phyloP scores from a whole-genome alignment of 2,329 filamentous ascomycete species.

The Zymoseptoria passerinii region DNA sequence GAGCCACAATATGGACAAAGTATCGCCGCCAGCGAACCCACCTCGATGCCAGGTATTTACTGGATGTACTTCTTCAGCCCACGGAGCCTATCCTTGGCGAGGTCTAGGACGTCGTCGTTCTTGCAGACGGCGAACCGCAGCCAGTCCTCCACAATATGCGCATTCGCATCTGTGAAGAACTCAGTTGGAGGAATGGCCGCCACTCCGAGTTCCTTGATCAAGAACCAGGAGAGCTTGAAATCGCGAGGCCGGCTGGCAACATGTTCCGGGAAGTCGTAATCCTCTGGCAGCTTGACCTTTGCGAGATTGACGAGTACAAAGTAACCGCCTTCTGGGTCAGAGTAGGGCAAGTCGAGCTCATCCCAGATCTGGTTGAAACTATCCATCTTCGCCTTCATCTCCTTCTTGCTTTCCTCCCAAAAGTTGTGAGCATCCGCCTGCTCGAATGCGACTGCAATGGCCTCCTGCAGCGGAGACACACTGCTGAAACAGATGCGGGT shows the following conservation, averaged over 20 bases:
- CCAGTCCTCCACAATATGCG: constrained; percentile 83
- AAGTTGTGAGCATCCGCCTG: constrained; percentile 76
- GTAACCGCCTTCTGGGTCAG: constrained; percentile 91
- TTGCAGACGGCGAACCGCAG: constrained; percentile 95
- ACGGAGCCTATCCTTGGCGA: constrained; percentile 42
- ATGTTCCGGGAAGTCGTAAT: constrained; percentile 83
- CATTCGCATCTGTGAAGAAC: constrained; percentile 83
- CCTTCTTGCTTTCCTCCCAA: constrained; percentile 72
- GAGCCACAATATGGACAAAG: background rate
- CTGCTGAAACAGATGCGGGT: constrained; percentile 94
- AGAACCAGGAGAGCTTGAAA: constrained; percentile 92
- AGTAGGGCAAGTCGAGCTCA: constrained; percentile 53
- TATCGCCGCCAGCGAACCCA: too few relatives aligned
- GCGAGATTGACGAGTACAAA: constrained; percentile 92
- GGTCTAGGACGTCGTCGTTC: constrained; percentile 64
- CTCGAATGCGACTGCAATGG: constrained; percentile 87
- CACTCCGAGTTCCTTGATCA: constrained; percentile 92
- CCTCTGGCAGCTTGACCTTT: constrained; percentile 72
- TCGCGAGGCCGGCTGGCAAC: constrained; percentile 80
- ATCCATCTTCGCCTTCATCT: constrained; percentile 86
- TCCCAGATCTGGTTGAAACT: constrained; percentile 64
- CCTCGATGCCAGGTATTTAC: constrained; percentile 4
- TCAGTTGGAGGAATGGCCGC: constrained; percentile 94
- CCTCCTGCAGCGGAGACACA: constrained; percentile 89
- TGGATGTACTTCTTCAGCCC: constrained; percentile 44